Percentiles rank a stretch among this genome's conserved stretches.
phyloP scores from a whole-genome alignment of 192 early-diverging fungal genomes.

The Dissophora globulifera region DNA sequence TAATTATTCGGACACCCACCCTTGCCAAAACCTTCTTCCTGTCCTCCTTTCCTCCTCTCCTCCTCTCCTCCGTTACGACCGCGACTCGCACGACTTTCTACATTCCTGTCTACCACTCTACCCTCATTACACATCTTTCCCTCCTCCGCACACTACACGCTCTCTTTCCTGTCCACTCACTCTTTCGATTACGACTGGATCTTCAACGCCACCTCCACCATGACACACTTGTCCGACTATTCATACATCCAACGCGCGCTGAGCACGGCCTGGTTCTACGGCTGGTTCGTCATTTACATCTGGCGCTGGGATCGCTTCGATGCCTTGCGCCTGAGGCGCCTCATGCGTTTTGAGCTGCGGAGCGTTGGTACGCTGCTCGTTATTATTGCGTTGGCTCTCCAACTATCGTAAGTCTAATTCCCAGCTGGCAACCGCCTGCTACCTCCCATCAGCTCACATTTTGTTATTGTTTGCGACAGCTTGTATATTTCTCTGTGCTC shows the following conservation, averaged over 20 bases:
- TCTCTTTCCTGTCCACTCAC: too few relatives aligned
- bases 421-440: too few relatives aligned
- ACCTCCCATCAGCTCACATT: too few relatives aligned
- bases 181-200: too few relatives aligned
- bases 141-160: slow-evolving; percentile 13
- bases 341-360: slow-evolving; percentile 32
- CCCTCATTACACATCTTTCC: not conserved
- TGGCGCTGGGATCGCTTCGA: slow-evolving; percentile 40
- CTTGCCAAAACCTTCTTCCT: not conserved
- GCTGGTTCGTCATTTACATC: slow-evolving; percentile 41
- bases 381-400: slow-evolving; percentile 18
- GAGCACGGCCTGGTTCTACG: slow-evolving; percentile 29
- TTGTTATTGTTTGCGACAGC: too few relatives aligned
- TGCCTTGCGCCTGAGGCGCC: slow-evolving; percentile 23
- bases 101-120: too few relatives aligned
- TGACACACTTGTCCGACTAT: slow-evolving; percentile 42
- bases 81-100: too few relatives aligned
- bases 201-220: not conserved
- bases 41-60: not conserved
- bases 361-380: slow-evolving; percentile 31
- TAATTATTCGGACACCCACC: slow-evolving; percentile 15
- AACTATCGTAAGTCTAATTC: slow-evolving; percentile 34
- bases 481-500: too few relatives aligned
- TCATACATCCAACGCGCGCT: slow-evolving; percentile 41
- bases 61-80: too few relatives aligned